Percentiles rank a stretch among this genome's conserved stretches.
These are phyloP conservation scores for Quercus wislizeni DNA, from an alignment of 306 rosid genomes.

Conservation along the genomic window DNA sequence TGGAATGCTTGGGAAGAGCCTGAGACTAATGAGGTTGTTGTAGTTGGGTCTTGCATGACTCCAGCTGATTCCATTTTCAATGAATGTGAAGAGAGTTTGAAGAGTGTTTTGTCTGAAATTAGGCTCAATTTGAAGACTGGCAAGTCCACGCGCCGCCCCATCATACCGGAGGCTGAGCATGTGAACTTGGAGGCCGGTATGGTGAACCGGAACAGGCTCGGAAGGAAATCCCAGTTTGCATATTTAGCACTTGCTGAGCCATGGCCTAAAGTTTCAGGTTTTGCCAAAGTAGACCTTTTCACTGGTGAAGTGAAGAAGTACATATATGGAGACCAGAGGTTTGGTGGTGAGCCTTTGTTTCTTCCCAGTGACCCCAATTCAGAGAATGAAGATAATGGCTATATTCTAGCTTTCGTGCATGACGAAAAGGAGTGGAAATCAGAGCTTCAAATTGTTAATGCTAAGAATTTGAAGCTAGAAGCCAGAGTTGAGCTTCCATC, in stretches of 20 bases:
- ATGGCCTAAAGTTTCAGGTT: conserved; percentile 97
- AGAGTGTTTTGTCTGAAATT: conserved; percentile 74
- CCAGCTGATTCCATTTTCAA: conserved; percentile 94
- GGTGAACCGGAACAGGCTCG: conserved; percentile 82
- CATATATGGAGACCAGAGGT: conserved; percentile 57
- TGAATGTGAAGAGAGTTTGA: conserved; percentile 71
- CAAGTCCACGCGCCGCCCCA: conserved; percentile 54
- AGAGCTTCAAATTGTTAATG: conserved; percentile 71
- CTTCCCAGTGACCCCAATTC: conserved; percentile 46
- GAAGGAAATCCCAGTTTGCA: conserved; percentile 66
- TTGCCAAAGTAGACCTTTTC: conserved; percentile 71
- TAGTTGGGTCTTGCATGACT: conserved; percentile 94
- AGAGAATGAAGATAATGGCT: conserved; percentile 66
- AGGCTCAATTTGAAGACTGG: conserved; percentile 73
- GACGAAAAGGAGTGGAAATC: conserved; percentile 88
- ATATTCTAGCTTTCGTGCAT: conserved; percentile 78
- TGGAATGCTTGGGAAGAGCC: conserved; percentile 98
- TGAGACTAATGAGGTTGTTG: conserved; percentile 64
- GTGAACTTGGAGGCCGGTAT: conserved; percentile 92
- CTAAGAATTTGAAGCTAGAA: conserved; percentile 62
- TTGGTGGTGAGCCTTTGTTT: conserved; percentile 92
- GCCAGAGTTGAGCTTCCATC: conserved; percentile 80
- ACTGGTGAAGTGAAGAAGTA: conserved; percentile 55
- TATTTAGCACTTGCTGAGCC: conserved; percentile 89
- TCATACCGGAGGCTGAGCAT: conserved; percentile 43